Evolutionary conservation across 108 stramenopile genomes (phyloP), one percentile per base, ranked within the genome.

Genomic region (Licmophora abbreviata): DNA sequence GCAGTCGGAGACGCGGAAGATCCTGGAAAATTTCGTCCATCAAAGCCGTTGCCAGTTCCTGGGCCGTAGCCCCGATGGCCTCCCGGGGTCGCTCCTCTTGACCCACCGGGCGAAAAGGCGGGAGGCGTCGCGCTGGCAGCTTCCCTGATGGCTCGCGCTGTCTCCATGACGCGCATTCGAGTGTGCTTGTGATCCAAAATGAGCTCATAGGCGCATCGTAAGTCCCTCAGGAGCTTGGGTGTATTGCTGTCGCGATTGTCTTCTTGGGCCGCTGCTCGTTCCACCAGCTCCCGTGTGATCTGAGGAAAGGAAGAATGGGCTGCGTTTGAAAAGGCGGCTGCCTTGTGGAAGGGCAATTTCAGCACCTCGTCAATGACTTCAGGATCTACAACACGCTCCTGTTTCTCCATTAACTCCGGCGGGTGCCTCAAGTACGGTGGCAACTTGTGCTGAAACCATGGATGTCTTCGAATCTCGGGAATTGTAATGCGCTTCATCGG

Each of bases 401-500:
- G 89, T 61, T 93, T 92, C 64, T 97, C 96, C 71, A 97, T 95
- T 29, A 88, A 54, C 61, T 92, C 93, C 8, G 96, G 96, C 31
- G 90, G 81, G 40, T 95, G 90, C 15, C 91, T 68, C 20, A 99
- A 81, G 67, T 99, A 99, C 7, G 86, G 90, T 21, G 99, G 99
- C 2, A 99, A 74, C 61, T 94, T 95, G 61, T 92, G 92, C 71
- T 90, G 88, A 58, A 97, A 97, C 95, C 97, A 99, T 17, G 98
- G 94, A 58, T 99, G 98, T 32, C 73, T 58, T 35, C 95, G 83
- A 57, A 99, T 96, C 65, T 96, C 96, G 9, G 97, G 88, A 40
- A 98, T 95, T 25, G 96, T 97, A 51, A 98, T 97, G 29, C 99
- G 65, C 59, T 97, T 96, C 92, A 96, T 95, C n/a, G 99, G 99